These are phyloP conservation scores for Trichoderma endophyticum DNA, from an alignment of 2,329 filamentous ascomycete genomes.

Conservation along the genomic window DNA sequence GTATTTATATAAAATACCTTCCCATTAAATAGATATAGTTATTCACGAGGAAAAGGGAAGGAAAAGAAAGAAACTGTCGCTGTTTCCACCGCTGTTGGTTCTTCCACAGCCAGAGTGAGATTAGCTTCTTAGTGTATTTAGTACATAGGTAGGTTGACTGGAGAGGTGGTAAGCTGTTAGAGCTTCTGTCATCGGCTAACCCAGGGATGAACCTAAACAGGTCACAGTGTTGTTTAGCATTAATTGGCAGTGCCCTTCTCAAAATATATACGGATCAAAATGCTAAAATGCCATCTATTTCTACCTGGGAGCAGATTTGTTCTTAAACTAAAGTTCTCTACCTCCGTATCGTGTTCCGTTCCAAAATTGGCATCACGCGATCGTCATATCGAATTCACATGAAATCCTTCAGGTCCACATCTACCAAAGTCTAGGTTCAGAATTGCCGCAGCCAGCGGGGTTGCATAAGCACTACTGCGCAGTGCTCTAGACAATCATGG, in stretches of 20 bases:
- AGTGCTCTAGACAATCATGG: neutral
- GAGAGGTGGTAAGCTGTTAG: neutral
- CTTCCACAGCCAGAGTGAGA: neutral
- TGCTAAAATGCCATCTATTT: neutral
- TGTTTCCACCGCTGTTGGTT: neutral
- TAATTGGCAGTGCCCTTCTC: neutral
- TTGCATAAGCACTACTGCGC: neutral
- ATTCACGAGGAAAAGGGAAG: neutral
- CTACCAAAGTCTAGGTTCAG: too few species aligned
- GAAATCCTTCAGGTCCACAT: neutral
- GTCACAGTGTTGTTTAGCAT: neutral
- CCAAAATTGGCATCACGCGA: too few species aligned
- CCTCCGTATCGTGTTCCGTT: neutral
- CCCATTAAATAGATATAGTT: neutral
- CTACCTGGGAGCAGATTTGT: neutral
- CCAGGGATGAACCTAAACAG: neutral
- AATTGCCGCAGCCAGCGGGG: neutral
- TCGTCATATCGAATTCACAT: neutral
- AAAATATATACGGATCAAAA: neutral
- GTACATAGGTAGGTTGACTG: neutral
- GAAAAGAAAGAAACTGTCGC: neutral
- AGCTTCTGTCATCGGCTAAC: neutral
- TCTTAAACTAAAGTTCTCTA: neutral
- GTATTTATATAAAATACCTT: neutral
- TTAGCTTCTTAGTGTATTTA: neutral